Percentiles rank a stretch among this genome's conserved stretches.
phyloP scores from a whole-genome alignment of 2,329 filamentous ascomycete genomes.

The Monosporascus sp. region DNA sequence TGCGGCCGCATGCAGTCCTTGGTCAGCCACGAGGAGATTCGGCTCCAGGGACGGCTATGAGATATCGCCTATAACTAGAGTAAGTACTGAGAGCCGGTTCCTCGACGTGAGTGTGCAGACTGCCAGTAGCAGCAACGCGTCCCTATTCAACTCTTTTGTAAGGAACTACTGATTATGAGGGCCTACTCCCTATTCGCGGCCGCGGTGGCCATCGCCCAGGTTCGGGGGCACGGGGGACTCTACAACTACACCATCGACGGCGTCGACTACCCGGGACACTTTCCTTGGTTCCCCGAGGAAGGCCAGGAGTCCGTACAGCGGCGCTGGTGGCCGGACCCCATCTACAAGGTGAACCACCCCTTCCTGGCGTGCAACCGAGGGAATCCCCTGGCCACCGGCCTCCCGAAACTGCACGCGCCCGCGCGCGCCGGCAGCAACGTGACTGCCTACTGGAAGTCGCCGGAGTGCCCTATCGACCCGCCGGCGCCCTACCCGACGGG shows the following conservation, averaged over 20 bases:
- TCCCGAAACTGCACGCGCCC: conserved; percentile 2
- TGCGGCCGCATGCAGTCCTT: no score
- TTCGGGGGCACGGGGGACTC: neutral
- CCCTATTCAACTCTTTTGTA: no score
- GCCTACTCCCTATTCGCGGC: neutral
- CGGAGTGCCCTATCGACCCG: neutral
- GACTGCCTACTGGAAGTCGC: neutral
- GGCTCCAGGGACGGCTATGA: no score
- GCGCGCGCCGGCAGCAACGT: neutral
- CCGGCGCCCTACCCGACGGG: conserved; percentile 4
- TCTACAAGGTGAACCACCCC: conserved; percentile 4
- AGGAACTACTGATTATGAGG: neutral
- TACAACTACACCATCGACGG: conserved; percentile 6
- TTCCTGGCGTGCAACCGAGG: conserved; percentile 9
- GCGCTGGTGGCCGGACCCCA: conserved; percentile 12
- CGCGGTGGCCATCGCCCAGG: neutral
- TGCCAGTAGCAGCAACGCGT: no score
- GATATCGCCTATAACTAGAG: no score
- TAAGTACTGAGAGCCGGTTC: no score
- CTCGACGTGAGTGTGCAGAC: no score
- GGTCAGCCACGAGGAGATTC: no score
- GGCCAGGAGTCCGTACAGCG: conserved; percentile 9
- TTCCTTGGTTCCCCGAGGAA: conserved; percentile 8
- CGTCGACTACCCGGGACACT: conserved; percentile 4
- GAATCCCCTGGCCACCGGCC: conserved; percentile 7